Conservation (phyloP, 176 grass and related monocot genomes). For the Oryza glaberrima region DNA sequence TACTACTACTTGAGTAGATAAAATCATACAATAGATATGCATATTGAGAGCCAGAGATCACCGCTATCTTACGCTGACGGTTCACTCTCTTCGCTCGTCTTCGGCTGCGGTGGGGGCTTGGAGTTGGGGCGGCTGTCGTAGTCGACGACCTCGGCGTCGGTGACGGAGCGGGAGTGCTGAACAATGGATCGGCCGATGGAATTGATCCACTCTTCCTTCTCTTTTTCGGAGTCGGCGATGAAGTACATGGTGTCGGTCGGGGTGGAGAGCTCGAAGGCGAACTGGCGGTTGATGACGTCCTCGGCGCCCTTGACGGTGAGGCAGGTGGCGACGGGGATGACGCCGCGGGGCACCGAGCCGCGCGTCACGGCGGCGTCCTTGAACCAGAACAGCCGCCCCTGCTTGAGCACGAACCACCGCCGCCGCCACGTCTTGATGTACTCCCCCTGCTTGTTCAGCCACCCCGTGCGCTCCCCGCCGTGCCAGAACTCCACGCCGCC, state of each 20-base stretch:
- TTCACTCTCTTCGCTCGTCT: slow-evolving; percentile 19
- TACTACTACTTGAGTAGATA: slow-evolving; percentile 37
- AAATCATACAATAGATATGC: slow-evolving; percentile 13
- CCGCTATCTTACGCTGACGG: slow-evolving; percentile 32
- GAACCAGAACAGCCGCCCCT: slow-evolving; percentile 97
- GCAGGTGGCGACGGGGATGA: slow-evolving; percentile 86
- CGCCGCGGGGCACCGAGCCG: slow-evolving; percentile 71
- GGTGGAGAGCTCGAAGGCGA: slow-evolving; percentile 94
- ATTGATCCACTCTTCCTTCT: slow-evolving; percentile 99
- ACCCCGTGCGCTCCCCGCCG: slow-evolving; percentile 68
- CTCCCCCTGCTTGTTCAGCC: slow-evolving; percentile 96
- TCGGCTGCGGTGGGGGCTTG: slow-evolving; percentile 28
- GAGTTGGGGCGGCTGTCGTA: slow-evolving; percentile 74
- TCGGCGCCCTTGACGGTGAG: slow-evolving; percentile 97
- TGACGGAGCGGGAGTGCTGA: slow-evolving; percentile 91
- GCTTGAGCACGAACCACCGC: slow-evolving; percentile 97
- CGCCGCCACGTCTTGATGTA: slow-evolving; percentile 99
- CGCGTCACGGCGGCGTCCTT: slow-evolving; percentile 76
- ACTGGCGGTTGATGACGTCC: slow-evolving; percentile 85
- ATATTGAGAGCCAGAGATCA: slow-evolving; percentile 32
- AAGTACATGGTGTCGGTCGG: slow-evolving; percentile 93
- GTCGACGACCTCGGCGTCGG: slow-evolving; percentile 87
- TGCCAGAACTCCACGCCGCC: slow-evolving; percentile 93
- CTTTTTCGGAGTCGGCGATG: slow-evolving; percentile 96
- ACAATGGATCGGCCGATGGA: slow-evolving; percentile 97